Conservation (phyloP, 257 asterid genomes). For the Jaltomata sinuosa region DNA sequence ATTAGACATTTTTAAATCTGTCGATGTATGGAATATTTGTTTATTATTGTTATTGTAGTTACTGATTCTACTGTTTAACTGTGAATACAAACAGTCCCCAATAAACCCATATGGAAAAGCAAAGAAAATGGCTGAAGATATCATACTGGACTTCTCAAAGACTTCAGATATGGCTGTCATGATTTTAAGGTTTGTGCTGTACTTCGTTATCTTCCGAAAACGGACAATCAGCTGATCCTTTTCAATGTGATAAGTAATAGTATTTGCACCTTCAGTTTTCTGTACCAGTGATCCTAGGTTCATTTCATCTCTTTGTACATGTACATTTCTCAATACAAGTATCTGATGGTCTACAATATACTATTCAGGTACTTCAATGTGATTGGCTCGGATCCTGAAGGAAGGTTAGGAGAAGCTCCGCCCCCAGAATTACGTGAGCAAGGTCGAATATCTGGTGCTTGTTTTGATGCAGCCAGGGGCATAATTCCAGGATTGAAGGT, state of each 20-base stretch:
- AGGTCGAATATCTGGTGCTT: constrained; percentile 95
- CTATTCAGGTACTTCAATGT: constrained; percentile 77
- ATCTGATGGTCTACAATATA: neutral
- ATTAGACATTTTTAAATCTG: neutral
- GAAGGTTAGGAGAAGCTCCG: constrained; percentile 88
- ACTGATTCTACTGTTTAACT: neutral
- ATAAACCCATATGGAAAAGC: constrained; percentile 95
- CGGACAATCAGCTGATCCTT: neutral
- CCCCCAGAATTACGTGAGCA: constrained; percentile 84
- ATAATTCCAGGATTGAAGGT: constrained; percentile 90
- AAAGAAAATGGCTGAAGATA: constrained; percentile 97
- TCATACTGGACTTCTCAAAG: constrained; percentile 74
- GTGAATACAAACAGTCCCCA: constrained; percentile 37
- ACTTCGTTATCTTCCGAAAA: neutral
- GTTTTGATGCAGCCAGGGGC: constrained; percentile 94
- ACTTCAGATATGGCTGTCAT: constrained; percentile 83
- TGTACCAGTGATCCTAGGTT: neutral
- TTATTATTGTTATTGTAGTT: neutral
- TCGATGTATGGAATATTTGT: neutral
- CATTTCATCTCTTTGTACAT: neutral
- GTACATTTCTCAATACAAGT: neutral
- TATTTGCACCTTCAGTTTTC: neutral
- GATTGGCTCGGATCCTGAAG: constrained; percentile 89
- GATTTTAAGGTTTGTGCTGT: constrained; percentile 53
- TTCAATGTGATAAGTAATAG: neutral